Percentiles rank a stretch among this genome's conserved stretches.
Conservation (phyloP, 371 early-diverging fungal genomes). For the Syncephalastrum sp. region DNA sequence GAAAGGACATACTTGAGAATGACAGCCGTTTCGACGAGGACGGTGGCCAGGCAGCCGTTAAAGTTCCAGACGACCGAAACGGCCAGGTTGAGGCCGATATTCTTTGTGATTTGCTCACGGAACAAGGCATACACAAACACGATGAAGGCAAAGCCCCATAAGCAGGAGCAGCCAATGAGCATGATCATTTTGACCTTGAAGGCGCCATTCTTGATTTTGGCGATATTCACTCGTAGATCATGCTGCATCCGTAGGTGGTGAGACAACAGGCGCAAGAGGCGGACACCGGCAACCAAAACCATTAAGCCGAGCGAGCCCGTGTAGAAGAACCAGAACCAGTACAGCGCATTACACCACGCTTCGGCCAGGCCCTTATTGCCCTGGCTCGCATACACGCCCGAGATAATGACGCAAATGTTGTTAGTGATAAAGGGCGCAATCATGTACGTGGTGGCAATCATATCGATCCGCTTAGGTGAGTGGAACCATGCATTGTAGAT, state of each 20-base stretch:
- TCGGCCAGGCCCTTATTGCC: conserved; percentile 20
- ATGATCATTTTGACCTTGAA: conserved; percentile 26
- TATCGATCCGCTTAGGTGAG: conserved; percentile 19
- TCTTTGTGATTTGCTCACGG: conserved; percentile 16
- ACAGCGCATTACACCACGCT: conserved; percentile 25
- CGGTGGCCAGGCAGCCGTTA: conserved; percentile 25
- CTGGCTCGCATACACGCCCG: conserved; percentile 29
- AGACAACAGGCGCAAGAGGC: conserved; percentile 20
- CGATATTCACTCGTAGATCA: conserved; percentile 17
- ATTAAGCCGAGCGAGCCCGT: conserved; percentile 19
- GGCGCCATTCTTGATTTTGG: conserved; percentile 27
- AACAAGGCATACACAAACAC: conserved; percentile 23
- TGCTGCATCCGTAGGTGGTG: conserved; percentile 23
- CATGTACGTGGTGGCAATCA: conserved; percentile 20
- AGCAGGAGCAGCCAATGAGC: conserved; percentile 16
- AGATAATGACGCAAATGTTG: conserved; percentile 28
- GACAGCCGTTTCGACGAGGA: conserved; percentile 26
- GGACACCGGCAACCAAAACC: conserved; percentile 26
- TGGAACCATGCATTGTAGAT: conserved; percentile 24
- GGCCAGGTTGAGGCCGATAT: conserved; percentile 15
- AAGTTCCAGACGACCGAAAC: conserved; percentile 27
- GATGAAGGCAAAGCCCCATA: conserved; percentile 25
- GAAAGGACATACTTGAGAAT: conserved; percentile 28
- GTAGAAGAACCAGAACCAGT: conserved; percentile 32
- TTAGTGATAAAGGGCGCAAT: conserved; percentile 34